Base-by-base conservation (phyloP, 2,329 filamentous ascomycete species). In the Aspergillus floridensis region DNA sequence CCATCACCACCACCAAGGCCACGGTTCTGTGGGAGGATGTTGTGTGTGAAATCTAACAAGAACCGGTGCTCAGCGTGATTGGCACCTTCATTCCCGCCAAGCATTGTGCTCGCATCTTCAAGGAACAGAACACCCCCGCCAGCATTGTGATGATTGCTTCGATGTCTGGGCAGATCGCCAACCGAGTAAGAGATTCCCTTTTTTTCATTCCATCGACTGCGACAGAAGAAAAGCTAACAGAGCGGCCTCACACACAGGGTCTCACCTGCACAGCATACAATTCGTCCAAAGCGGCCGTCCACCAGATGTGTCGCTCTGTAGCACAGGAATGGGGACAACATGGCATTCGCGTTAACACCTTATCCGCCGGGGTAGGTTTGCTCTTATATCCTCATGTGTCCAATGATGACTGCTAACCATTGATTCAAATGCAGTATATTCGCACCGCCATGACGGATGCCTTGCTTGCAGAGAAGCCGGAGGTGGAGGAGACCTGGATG, bases 341-440 rank as follows among this genome's bases (percentile, higher is more conserved):
- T 72, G 86, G 85, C 41, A 93, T 95, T 68, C 85, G 90, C 2
- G 88, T 93, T 62, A 93, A 95, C 77, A 92, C 88, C 14, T 84
- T 95, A 63, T 91, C 88, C 21, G 90, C 91, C 0, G 90, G 91
- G 8, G 76, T 79, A 73, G 61, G 73, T 67, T 29, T 29, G 6
- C 26, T 6, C 7, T 7, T 21, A 11, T 19, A 8, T 24, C 11
- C 26, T 2, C 2, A 16, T 7, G 1, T n/a, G 8, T 29, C 26
- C 6, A 29, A 7, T 3, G 26, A 29, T 29, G 26, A 29, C 26
- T 8, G 26, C 26, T 29, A 29, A 29, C 26, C 56, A 49, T 57
- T 54, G 53, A n/a, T 4, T 2, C 58, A 31, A 16, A 14, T 44
- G 16, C 41, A 77, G 72, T 81, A 82, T 59, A 81, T 82, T 59